Evolutionary conservation across 768 basidiomycete genomes (phyloP).

Genomic region (Cystobasidium tubakii): DNA sequence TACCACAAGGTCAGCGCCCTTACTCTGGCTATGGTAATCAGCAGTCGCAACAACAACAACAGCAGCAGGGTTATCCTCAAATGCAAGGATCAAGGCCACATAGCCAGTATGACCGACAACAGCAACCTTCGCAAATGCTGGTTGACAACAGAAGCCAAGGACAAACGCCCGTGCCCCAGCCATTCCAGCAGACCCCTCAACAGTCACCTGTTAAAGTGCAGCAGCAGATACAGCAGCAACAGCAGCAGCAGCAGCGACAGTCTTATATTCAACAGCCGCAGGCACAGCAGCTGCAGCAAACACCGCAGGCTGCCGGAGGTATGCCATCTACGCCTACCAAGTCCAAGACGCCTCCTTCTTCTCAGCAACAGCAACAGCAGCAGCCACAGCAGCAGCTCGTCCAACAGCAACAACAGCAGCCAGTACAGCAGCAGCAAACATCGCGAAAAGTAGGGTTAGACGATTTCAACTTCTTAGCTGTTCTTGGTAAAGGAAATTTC

Average conservation of each 20-base stretch:
- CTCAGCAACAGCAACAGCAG: slow-evolving; percentile 49
- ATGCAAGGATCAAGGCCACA: slow-evolving; percentile 26
- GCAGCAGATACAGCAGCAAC: slow-evolving; percentile 20
- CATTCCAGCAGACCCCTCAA: slow-evolving; percentile 15
- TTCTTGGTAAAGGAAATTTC: slow-evolving; percentile 97
- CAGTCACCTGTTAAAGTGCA: slow-evolving; percentile 8
- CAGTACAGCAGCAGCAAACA: slow-evolving; percentile 27
- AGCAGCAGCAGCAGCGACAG: slow-evolving; percentile 28
- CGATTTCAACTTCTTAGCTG: slow-evolving; percentile 98
- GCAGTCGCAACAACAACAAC: slow-evolving; percentile 19
- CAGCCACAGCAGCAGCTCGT: slow-evolving; percentile 47
- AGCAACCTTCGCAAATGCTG: slow-evolving; percentile 14
- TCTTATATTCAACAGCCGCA: slow-evolving; percentile 27
- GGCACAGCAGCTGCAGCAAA: slow-evolving; percentile 19
- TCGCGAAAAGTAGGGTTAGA: slow-evolving; percentile 84
- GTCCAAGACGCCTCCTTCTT: slow-evolving; percentile 27
- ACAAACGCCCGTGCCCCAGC: slow-evolving; percentile 36
- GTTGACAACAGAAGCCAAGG: neutral
- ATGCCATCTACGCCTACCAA: slow-evolving; percentile 13
- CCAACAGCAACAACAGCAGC: neutral
- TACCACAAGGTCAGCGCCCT: slow-evolving; percentile 11
- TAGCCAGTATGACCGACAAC: slow-evolving; percentile 38
- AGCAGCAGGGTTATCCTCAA: slow-evolving; percentile 29
- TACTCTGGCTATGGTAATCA: slow-evolving; percentile 1
- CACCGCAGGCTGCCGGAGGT: neutral